These are phyloP conservation scores for Kwoniella bestiolae DNA, from an alignment of 768 basidiomycete genomes.

Conservation along the genomic window DNA sequence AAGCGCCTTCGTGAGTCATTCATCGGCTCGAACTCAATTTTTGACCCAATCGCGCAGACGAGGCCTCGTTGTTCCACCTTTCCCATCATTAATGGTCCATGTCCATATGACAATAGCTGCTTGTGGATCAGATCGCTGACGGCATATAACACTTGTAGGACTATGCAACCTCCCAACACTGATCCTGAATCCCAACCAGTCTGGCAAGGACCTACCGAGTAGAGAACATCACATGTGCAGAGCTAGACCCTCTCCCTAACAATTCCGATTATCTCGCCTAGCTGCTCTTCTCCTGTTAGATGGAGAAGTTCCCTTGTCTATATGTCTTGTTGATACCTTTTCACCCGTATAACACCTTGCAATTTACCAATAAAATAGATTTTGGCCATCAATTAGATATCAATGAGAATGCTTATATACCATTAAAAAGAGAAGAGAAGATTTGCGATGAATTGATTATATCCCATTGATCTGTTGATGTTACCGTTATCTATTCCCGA, in stretches of 20 bases:
- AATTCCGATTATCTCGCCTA: not conserved
- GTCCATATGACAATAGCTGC: not conserved
- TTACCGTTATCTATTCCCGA: not conserved
- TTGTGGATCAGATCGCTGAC: conserved; percentile 3
- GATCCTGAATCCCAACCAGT: conserved; percentile 54
- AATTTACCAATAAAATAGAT: too few species aligned
- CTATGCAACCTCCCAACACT: conserved; percentile 51
- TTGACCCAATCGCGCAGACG: too few species aligned
- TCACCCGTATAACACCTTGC: too few species aligned
- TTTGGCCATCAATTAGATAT: not conserved
- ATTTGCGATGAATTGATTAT: conserved; percentile 5
- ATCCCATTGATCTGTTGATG: not conserved
- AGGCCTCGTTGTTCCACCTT: too few species aligned
- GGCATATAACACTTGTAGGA: conserved; percentile 28
- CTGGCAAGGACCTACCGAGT: conserved; percentile 55
- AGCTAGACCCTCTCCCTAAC: not conserved
- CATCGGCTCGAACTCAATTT: too few species aligned
- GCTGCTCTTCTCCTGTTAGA: not conserved
- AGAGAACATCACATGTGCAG: not conserved
- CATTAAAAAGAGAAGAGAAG: not conserved
- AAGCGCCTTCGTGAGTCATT: conserved; percentile 54
- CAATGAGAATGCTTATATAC: not conserved
- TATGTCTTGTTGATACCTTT: too few species aligned
- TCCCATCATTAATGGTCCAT: not conserved
- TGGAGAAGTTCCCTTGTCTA: not conserved